Conservation (phyloP, 2,329 filamentous ascomycete species). For the Furcasterigmium furcatum region DNA sequence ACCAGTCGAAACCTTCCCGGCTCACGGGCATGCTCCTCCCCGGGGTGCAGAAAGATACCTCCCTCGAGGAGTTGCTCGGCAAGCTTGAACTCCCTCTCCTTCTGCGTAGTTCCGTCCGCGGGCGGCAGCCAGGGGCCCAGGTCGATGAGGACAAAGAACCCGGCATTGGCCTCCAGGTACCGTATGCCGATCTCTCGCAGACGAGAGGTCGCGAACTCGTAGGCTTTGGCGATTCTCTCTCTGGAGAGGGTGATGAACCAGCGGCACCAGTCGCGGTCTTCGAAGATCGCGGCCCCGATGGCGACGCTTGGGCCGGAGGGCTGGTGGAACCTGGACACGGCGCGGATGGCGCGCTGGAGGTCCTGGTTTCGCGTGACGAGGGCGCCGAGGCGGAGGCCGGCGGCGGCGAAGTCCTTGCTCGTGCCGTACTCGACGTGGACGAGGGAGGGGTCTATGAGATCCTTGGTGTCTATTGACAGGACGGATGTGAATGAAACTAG, state of each 20-base stretch:
- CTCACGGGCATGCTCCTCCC: constrained; percentile 39
- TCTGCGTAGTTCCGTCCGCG: constrained; percentile 17
- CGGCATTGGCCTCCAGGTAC: constrained; percentile 50
- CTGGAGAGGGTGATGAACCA: constrained; percentile 38
- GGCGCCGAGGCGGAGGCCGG: constrained; percentile 47
- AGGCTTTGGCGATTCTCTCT: constrained; percentile 32
- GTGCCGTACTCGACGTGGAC: constrained; percentile 48
- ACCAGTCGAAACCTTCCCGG: constrained; percentile 53
- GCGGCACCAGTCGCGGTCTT: constrained; percentile 40
- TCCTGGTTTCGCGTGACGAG: constrained; percentile 35
- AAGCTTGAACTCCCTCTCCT: constrained; percentile 38
- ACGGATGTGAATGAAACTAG: constrained; percentile 40
- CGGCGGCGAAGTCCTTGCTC: constrained; percentile 48
- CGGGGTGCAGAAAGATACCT: constrained; percentile 47
- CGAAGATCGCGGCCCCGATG: constrained; percentile 40
- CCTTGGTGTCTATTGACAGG: constrained; percentile 38
- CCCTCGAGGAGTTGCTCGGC: constrained; percentile 37
- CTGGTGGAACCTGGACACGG: constrained; percentile 42
- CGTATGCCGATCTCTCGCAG: constrained; percentile 37
- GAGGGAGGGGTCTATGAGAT: constrained; percentile 40
- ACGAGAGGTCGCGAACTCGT: constrained; percentile 30
- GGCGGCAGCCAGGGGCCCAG: constrained; percentile 38
- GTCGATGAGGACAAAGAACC: constrained; percentile 55
- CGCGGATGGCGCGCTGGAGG: constrained; percentile 29
- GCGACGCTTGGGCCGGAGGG: constrained; percentile 39